phyloP scores from a whole-genome alignment of 2,329 filamentous ascomycete species.

The Diaporthe amygdali region DNA sequence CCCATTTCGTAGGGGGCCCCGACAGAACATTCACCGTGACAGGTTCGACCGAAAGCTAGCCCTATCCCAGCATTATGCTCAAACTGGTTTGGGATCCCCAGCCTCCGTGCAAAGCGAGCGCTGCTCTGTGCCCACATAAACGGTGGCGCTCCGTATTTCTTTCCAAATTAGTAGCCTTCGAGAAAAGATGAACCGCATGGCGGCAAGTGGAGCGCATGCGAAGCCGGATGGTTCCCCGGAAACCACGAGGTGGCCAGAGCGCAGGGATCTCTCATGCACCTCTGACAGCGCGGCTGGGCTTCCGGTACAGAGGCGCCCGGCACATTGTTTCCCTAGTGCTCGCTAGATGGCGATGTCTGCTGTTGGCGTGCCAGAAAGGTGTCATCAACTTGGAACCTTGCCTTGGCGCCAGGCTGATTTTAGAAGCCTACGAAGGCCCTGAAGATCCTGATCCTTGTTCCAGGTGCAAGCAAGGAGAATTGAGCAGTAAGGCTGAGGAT shows the following conservation, averaged over 20 bases:
- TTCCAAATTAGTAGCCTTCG: constrained; percentile 23
- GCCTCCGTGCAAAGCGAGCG: not conserved
- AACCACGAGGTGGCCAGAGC: constrained; percentile 4
- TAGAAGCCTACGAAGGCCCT: not conserved
- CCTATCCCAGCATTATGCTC: constrained; percentile 2
- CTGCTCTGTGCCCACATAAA: constrained; percentile 3
- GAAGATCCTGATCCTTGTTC: constrained; percentile 1
- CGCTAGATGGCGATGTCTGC: not conserved
- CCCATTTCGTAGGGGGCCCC: not conserved
- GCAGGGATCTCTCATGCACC: constrained; percentile 22
- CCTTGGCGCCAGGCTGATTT: not conserved
- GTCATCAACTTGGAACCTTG: not conserved
- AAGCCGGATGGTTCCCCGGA: constrained; percentile 22
- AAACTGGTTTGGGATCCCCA: constrained; percentile 5
- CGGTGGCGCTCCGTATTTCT: constrained; percentile 7
- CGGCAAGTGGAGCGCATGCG: constrained; percentile 22
- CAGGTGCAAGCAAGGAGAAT: not conserved
- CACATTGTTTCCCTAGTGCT: constrained; percentile 1
- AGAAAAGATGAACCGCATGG: constrained; percentile 25
- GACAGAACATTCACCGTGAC: not conserved
- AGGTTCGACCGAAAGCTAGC: not conserved
- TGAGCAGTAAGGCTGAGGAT: not conserved
- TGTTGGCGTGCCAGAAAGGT: not conserved
- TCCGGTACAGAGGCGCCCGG: constrained; percentile 12
- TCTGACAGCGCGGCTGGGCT: constrained; percentile 23